phyloP scores from a whole-genome alignment of 768 basidiomycete species.

The Lepiota venenata region DNA sequence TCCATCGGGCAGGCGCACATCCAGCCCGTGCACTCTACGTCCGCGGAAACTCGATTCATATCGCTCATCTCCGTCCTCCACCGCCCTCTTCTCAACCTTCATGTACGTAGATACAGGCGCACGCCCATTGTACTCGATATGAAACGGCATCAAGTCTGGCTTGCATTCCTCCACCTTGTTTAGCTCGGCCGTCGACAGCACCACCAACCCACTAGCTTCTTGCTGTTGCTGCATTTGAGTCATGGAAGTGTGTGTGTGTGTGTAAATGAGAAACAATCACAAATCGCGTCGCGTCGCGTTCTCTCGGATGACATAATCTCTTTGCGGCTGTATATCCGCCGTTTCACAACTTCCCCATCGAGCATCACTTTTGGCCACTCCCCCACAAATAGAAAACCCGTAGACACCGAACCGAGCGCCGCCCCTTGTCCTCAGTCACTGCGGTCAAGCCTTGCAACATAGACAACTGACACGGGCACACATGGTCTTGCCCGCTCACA shows the following conservation, averaged over 20 bases:
- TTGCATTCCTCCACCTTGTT: constrained; percentile 26
- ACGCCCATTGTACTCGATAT: constrained; percentile 64
- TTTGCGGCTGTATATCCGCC: no score
- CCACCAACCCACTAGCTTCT: not conserved
- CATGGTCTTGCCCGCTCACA: no score
- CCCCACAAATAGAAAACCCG: not conserved
- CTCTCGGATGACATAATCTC: not conserved
- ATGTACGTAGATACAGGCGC: constrained; percentile 78
- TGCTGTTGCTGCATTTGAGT: not conserved
- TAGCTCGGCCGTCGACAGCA: constrained; percentile 2
- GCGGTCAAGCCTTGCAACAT: no score
- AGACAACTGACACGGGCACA: no score
- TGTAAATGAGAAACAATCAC: not conserved
- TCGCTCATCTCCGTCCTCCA: constrained; percentile 2
- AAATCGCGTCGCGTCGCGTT: not conserved
- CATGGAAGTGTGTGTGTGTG: no score
- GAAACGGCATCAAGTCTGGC: constrained; percentile 83
- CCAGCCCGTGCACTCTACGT: constrained; percentile 65
- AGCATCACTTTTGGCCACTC: not conserved
- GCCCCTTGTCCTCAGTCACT: not conserved
- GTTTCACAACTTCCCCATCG: no score
- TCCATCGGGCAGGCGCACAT: constrained; percentile 58
- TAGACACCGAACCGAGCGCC: not conserved
- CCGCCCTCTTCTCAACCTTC: constrained; percentile 15
- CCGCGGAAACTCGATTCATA: constrained; percentile 68